These are phyloP conservation scores for Rhizoclosmatium globosum DNA, from an alignment of 192 early-diverging fungal species.

Conservation along the genomic window DNA sequence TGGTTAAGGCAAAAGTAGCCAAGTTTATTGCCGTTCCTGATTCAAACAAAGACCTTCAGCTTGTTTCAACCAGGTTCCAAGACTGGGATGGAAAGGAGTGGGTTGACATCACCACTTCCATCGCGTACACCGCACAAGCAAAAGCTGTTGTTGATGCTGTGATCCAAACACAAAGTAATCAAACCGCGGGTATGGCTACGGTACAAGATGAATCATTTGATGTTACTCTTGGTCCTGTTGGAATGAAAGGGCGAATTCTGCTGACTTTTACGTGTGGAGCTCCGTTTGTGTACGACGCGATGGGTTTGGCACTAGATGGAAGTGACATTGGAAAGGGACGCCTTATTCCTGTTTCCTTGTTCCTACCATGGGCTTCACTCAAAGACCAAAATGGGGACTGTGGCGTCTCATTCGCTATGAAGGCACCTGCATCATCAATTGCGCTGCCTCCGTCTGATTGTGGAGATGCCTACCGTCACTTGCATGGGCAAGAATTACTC, in stretches of 20 bases:
- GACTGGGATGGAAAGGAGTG: conserved; percentile 17
- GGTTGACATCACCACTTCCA: conserved; percentile 12
- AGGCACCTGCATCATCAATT: too few species aligned
- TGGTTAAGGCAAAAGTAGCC: conserved; percentile 33
- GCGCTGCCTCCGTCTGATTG: background rate
- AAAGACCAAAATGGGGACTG: conserved; percentile 8
- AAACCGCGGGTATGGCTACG: conserved; percentile 20
- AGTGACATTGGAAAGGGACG: conserved; percentile 18
- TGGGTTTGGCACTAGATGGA: conserved; percentile 13
- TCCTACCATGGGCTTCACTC: conserved; percentile 15
- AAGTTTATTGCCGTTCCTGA: conserved; percentile 8
- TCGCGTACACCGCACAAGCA: conserved; percentile 19
- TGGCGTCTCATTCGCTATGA: conserved; percentile 3
- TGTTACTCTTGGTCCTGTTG: conserved; percentile 22
- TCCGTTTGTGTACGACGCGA: conserved; percentile 16
- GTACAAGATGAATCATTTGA: conserved; percentile 23
- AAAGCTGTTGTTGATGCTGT: conserved; percentile 25
- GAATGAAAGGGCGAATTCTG: conserved; percentile 11
- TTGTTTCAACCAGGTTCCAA: conserved; percentile 23
- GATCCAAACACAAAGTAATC: background rate
- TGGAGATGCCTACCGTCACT: background rate
- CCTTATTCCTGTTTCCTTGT: conserved; percentile 11
- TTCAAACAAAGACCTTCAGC: background rate
- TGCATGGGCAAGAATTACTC: background rate
- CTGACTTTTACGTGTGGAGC: conserved; percentile 9